These are phyloP conservation scores for Neckera pumila DNA, from an alignment of 225 moss, liverwort and hornwort genomes.

Conservation along the genomic window DNA sequence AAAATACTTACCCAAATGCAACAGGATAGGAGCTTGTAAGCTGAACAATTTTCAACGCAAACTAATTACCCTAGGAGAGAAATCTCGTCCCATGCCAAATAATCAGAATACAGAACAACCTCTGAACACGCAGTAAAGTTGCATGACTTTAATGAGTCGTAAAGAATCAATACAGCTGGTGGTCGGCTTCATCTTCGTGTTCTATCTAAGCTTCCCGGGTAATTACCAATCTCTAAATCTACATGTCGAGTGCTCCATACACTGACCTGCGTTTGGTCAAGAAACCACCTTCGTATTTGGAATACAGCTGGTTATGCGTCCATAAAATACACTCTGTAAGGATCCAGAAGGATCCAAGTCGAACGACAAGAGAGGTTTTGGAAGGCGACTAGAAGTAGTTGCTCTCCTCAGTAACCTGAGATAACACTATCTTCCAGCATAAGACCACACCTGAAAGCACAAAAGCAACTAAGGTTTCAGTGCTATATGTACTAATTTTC, in stretches of 20 bases:
- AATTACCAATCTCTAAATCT: slow-evolving; percentile 5
- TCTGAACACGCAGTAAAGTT: neutral
- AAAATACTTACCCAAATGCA: neutral
- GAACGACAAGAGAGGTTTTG: neutral
- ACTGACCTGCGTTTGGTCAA: slow-evolving; percentile 2
- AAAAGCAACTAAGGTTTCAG: neutral
- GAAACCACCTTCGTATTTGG: slow-evolving; percentile 7
- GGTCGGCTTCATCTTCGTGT: neutral
- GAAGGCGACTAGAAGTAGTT: neutral
- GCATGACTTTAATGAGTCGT: slow-evolving; percentile 11
- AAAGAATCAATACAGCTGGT: slow-evolving; percentile 23
- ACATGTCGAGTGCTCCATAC: neutral
- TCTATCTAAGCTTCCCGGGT: neutral
- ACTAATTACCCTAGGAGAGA: neutral
- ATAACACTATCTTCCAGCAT: slow-evolving; percentile 3
- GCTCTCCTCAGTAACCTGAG: neutral
- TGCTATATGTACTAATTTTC: neutral
- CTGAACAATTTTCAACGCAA: neutral
- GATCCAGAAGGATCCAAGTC: neutral
- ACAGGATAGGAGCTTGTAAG: neutral
- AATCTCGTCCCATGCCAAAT: neutral
- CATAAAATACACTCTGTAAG: slow-evolving; percentile 10
- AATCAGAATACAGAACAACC: neutral
- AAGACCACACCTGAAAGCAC: slow-evolving; percentile 34
- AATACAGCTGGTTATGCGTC: neutral